A percentile compares a stretch with the other conserved stretches of the same genome.
These are phyloP conservation scores for Alternaria dauci DNA, from an alignment of 2,329 filamentous ascomycete species.

Conservation along the genomic window DNA sequence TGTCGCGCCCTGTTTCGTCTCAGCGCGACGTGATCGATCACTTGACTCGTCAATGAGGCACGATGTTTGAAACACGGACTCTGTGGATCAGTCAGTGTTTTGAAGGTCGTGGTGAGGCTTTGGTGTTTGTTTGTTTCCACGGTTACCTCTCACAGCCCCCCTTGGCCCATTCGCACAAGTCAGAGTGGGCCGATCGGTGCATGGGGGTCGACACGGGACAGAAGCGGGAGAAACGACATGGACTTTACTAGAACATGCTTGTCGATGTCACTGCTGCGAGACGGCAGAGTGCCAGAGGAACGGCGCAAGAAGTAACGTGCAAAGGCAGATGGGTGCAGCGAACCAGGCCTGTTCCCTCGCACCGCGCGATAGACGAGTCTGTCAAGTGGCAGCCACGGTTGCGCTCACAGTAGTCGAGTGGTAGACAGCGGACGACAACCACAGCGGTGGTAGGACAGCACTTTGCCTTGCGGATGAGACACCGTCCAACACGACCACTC, in stretches of 20 bases:
- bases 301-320: constrained; percentile 25
- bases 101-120: constrained; percentile 13
- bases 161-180: constrained; percentile 14
- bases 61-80: constrained; percentile 14
- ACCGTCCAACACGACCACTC: constrained; percentile 16
- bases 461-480: constrained; percentile 8
- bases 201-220: constrained; percentile 20
- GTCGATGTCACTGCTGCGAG: constrained; percentile 32
- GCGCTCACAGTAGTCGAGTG: constrained; percentile 29
- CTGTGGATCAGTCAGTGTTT: constrained; percentile 24
- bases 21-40: constrained; percentile 10
- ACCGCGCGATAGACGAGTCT: constrained; percentile 31
- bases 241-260: constrained; percentile 19
- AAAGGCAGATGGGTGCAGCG: constrained; percentile 23
- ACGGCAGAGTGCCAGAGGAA: constrained; percentile 32
- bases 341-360: constrained; percentile 26
- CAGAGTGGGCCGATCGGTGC: constrained; percentile 25
- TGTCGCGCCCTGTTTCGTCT: constrained; percentile 22
- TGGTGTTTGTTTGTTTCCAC: constrained; percentile 37
- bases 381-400: constrained; percentile 36
- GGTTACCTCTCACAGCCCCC: constrained; percentile 4
- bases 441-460: constrained; percentile 28
- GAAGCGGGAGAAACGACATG: constrained; percentile 20
- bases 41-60: constrained; percentile 19
- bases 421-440: constrained; percentile 27